phyloP scores from a whole-genome alignment of 441 rosid genomes.

The Erodium trifolium region DNA sequence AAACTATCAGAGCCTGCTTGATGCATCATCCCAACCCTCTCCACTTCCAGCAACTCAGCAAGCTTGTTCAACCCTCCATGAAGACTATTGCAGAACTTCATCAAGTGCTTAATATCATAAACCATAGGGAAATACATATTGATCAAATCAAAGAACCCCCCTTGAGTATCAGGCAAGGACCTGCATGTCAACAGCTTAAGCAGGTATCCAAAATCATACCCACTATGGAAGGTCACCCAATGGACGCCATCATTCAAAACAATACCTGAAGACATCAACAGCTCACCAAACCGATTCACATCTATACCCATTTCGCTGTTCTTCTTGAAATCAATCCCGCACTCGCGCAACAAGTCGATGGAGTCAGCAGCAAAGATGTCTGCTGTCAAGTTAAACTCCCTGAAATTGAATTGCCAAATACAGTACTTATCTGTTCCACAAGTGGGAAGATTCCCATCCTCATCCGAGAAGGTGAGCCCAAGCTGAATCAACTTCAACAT shows the following conservation, averaged over 20 bases:
- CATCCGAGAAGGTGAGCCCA: conserved; percentile 41
- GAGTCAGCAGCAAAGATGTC: conserved; percentile 44
- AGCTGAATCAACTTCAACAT: conserved; percentile 43
- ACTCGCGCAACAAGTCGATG: conserved; percentile 37
- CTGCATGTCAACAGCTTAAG: conserved; percentile 40
- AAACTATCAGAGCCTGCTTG: conserved; percentile 55
- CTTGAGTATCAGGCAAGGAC: conserved; percentile 30
- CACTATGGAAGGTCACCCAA: conserved; percentile 51
- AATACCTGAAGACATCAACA: conserved; percentile 46
- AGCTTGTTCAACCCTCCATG: conserved; percentile 48
- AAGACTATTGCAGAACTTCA: conserved; percentile 45
- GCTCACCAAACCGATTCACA: conserved; percentile 40
- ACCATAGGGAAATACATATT: conserved; percentile 35
- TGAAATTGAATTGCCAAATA: conserved; percentile 51
- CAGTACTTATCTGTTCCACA: conserved; percentile 43
- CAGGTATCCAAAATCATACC: conserved; percentile 58
- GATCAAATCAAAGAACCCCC: conserved; percentile 36
- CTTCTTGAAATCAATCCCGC: conserved; percentile 49
- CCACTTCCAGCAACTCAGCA: conserved; percentile 47
- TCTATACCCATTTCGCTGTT: conserved; percentile 40
- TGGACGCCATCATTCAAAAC: conserved; percentile 36
- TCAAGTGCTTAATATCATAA: conserved; percentile 46
- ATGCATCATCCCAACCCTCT: conserved; percentile 44
- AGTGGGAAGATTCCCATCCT: conserved; percentile 39
- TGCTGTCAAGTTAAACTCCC: conserved; percentile 36